phyloP scores from a whole-genome alignment of 2,329 filamentous ascomycete genomes.

The Cordyceps tenuipes region DNA sequence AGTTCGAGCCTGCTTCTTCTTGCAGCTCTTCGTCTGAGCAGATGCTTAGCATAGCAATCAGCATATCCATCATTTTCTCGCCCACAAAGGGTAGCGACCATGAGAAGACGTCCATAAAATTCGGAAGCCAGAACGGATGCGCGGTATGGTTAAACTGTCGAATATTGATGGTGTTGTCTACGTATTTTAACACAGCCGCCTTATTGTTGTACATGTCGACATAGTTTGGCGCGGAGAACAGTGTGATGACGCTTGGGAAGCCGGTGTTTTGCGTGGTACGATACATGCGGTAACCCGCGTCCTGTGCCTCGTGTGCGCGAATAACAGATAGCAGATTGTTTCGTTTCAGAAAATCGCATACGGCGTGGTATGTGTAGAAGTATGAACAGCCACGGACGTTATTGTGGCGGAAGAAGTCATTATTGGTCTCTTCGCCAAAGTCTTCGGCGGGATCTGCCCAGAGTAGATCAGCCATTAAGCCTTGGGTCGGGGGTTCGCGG shows the following conservation, averaged over 20 bases:
- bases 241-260: constrained; percentile 99
- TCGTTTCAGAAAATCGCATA: constrained; percentile 96
- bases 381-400: constrained; percentile 97
- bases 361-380: constrained; percentile 97
- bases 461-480: constrained; percentile 97
- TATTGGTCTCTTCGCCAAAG: constrained; percentile 96
- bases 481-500: constrained; percentile 92
- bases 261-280: constrained; percentile 95
- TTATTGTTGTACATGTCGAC: constrained; percentile 99
- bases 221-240: constrained; percentile 98
- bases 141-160: constrained; percentile 99
- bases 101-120: constrained; percentile 99
- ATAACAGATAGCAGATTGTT: constrained; percentile 97
- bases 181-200: constrained; percentile 95
- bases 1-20: constrained; percentile 64
- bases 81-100: constrained; percentile 98
- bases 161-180: constrained; percentile 99
- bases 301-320: constrained; percentile 94
- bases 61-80: constrained; percentile 99
- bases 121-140: constrained; percentile 97
- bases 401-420: constrained; percentile 96
- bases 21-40: constrained; percentile 97
- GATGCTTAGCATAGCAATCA: constrained; percentile 95
- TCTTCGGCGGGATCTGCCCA: constrained; percentile 98
- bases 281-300: constrained; percentile 99